Conservation (phyloP, 306 rosid species). For the Casuarina glauca region DNA sequence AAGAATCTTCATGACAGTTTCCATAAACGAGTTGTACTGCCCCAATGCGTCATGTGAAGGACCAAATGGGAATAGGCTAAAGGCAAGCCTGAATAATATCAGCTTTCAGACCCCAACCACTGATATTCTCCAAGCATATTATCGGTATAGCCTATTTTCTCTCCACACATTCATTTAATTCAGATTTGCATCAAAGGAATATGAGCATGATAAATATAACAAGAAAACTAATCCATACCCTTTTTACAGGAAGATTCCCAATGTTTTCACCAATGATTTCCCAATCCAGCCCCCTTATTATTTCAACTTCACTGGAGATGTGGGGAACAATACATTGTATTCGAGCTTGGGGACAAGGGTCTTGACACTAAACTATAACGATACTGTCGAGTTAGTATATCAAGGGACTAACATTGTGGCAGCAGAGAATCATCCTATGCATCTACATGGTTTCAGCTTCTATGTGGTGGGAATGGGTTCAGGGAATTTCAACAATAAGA, state of each 20-base stretch:
- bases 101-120: constrained; percentile 34
- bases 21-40: constrained; percentile 37
- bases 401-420: constrained; percentile 42
- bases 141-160: constrained; percentile 11
- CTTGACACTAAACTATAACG: constrained; percentile 30
- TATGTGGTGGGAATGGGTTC: no score
- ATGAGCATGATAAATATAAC: no score
- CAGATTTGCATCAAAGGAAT: no score
- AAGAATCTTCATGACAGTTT: constrained; percentile 13
- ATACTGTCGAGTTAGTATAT: constrained; percentile 39
- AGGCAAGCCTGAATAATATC: constrained; percentile 38
- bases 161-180: no score
- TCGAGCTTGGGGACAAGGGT: constrained; percentile 36
- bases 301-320: constrained; percentile 21
- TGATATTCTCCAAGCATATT: constrained; percentile 39
- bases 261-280: constrained; percentile 16
- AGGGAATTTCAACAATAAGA: no score
- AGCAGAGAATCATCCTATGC: constrained; percentile 51
- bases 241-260: constrained; percentile 26
- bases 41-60: constrained; percentile 38
- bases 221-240: no score
- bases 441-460: constrained; percentile 50
- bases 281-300: no score
- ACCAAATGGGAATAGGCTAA: constrained; percentile 30
- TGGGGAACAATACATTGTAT: constrained; percentile 10